Conservation (phyloP, 495 filamentous ascomycete genomes). For the Penicillium goetzii region DNA sequence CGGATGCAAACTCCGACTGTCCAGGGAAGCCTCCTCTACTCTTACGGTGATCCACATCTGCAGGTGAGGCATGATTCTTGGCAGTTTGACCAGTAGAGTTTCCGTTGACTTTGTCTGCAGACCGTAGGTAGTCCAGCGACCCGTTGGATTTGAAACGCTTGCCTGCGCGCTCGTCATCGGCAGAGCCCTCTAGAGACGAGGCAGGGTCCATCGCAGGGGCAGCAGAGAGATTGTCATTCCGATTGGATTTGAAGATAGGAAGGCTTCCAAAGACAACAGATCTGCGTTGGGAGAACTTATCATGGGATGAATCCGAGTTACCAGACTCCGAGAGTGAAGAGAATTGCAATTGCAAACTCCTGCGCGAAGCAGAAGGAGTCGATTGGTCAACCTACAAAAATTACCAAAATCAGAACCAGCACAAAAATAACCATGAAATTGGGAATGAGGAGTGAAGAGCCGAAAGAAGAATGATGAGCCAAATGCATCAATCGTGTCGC, state of each 20-base stretch:
- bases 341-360: constrained; percentile 25
- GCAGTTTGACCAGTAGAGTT: background rate
- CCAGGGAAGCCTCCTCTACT: background rate
- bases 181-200: constrained; percentile 14
- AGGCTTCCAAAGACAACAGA: constrained; percentile 33
- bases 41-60: constrained; percentile 4
- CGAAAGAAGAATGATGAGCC: constrained; percentile 9
- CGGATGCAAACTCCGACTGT: constrained; percentile 11
- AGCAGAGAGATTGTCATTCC: constrained; percentile 5
- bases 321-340: constrained; percentile 22
- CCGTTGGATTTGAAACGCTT: constrained; percentile 18
- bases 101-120: background rate
- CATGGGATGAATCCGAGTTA: constrained; percentile 16
- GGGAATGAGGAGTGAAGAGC: constrained; percentile 24
- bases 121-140: constrained; percentile 12
- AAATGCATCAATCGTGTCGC: constrained; percentile 44
- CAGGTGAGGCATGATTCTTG: constrained; percentile 1
- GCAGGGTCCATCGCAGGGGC: constrained; percentile 8
- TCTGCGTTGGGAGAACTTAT: constrained; percentile 27
- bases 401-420: constrained; percentile 40
- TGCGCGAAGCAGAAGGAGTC: constrained; percentile 29
- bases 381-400: constrained; percentile 47
- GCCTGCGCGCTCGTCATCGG: constrained; percentile 11
- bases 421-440: constrained; percentile 21
- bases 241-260: constrained; percentile 31